These are phyloP conservation scores for Vanrija humicola DNA, from an alignment of 1,284 basidiomycete genomes.

Conservation along the genomic window DNA sequence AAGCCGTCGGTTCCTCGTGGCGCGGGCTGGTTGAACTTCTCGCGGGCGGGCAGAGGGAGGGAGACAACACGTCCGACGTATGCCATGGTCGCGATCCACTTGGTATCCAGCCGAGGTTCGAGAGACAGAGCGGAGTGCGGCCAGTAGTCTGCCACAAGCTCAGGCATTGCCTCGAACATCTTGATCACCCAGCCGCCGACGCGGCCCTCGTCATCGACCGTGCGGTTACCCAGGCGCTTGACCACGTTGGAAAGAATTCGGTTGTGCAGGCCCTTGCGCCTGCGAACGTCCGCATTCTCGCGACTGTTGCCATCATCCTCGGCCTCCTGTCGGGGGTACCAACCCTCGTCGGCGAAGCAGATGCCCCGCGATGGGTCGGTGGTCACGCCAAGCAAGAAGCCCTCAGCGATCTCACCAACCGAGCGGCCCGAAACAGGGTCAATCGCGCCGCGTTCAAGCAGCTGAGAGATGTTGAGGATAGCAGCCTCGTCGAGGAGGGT, in stretches of 20 bases:
- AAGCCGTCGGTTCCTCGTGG: slow-evolving; percentile 27
- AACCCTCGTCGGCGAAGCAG: slow-evolving; percentile 83
- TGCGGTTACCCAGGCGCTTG: slow-evolving; percentile 60
- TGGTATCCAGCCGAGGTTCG: slow-evolving; percentile 79
- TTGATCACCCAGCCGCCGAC: slow-evolving; percentile 72
- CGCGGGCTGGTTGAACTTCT: slow-evolving; percentile 55
- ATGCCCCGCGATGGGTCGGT: slow-evolving; percentile 76
- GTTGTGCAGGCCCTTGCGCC: slow-evolving; percentile 63
- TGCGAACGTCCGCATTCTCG: slow-evolving; percentile 43
- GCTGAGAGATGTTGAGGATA: slow-evolving; percentile 68
- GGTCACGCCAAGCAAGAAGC: slow-evolving; percentile 83
- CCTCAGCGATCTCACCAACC: slow-evolving; percentile 74
- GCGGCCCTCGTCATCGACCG: slow-evolving; percentile 78
- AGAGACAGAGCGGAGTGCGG: slow-evolving; percentile 66
- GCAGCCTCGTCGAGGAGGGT: slow-evolving; percentile 51
- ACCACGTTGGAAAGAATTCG: slow-evolving; percentile 75
- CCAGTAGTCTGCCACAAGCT: slow-evolving; percentile 81
- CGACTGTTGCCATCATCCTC: slow-evolving; percentile 22
- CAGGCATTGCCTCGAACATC: slow-evolving; percentile 75
- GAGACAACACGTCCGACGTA: slow-evolving; percentile 74
- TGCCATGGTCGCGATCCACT: slow-evolving; percentile 83
- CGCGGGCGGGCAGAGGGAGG: slow-evolving; percentile 61
- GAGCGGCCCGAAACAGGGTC: slow-evolving; percentile 55
- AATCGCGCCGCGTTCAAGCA: slow-evolving; percentile 68
- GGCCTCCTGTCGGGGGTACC: slow-evolving; percentile 68